These are phyloP conservation scores for Huntiella abstrusa DNA, from an alignment of 2,329 filamentous ascomycete genomes.

Conservation along the genomic window DNA sequence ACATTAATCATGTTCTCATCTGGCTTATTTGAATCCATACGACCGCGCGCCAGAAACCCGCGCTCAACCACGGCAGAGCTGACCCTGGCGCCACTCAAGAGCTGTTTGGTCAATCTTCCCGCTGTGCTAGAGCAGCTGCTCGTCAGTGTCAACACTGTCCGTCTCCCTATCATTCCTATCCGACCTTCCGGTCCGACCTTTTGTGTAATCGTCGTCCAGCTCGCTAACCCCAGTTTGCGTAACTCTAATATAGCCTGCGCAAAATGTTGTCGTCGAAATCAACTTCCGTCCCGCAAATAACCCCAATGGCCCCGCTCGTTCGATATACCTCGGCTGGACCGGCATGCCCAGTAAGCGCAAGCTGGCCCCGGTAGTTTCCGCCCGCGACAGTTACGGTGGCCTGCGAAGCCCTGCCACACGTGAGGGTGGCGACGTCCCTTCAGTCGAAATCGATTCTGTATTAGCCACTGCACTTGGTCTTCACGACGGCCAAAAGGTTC, in stretches of 20 bases:
- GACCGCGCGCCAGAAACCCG: slow-evolving; percentile 25
- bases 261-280: slow-evolving; percentile 93
- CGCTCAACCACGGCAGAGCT: slow-evolving; percentile 62
- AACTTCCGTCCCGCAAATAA: slow-evolving; percentile 40
- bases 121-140: slow-evolving; percentile 66
- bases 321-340: slow-evolving; percentile 85
- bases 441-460: slow-evolving; percentile 74
- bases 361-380: slow-evolving; percentile 50
- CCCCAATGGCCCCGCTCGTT: slow-evolving; percentile 33
- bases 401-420: slow-evolving; percentile 27
- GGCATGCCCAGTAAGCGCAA: slow-evolving; percentile 90
- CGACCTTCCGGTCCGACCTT: neutral
- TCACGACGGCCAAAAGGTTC: slow-evolving; percentile 63
- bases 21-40: slow-evolving; percentile 10
- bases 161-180: slow-evolving; percentile 16
- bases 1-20: slow-evolving; percentile 7
- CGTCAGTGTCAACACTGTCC: slow-evolving; percentile 74
- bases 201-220: too few species aligned
- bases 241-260: slow-evolving; percentile 43
- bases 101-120: slow-evolving; percentile 85
- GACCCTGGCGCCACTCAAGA: slow-evolving; percentile 73
- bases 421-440: slow-evolving; percentile 56
- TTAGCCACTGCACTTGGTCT: slow-evolving; percentile 63
- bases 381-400: slow-evolving; percentile 51
- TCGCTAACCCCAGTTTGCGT: slow-evolving; percentile 6